Evolutionary conservation across 352 stramenopile species (phyloP), one percentile per base, ranked within the genome.

Genomic region (Phytophthora syringae): DNA sequence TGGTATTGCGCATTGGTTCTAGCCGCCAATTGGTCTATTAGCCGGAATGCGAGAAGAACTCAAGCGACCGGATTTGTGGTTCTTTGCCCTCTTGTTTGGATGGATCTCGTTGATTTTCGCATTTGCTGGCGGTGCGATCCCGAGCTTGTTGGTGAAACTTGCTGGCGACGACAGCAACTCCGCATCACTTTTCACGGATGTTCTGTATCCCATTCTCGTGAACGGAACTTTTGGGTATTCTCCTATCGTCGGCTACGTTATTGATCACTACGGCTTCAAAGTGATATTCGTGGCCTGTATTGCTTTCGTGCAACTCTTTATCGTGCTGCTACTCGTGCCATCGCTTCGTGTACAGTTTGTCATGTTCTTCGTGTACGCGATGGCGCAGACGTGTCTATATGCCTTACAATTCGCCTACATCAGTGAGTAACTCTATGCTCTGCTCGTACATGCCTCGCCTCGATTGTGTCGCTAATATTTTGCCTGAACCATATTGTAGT

Each of bases 321-420:
- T 89, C 18, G 62, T 60, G 3, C 72, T 89, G n/a, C 57, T 94
- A 13, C 50, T 94, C 3, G 72, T 92, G 3, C 82, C 82, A 9
- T 88, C 77, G 5, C 70, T 93, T 0, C 63, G 68, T 11, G 68
- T 85, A 2, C 86, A 94, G 48, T 53, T 92, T 18, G 34, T 85
- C 22, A 89, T 74, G 50, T 93, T 94, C 27, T 62, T 92, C 51
- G 76, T 91, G 25, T 90, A 86, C 56, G 80, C 86, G 21, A 87
- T 94, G 70, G 86, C 86, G 0, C 86, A 94, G 56, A 82, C 82
- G 2, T 90, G 79, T 53, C 52, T 94, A 11, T 94, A 94, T 50
- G 79, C 83, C 15, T 74, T 94, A n/a, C 86, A 94, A 44, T 94
- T 94, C 57, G 86, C 86, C 21, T 94, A 93, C 51, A 93, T 93